Base-by-base conservation (phyloP, 352 stramenopile species). In the Pythium scleroteichum region DNA sequence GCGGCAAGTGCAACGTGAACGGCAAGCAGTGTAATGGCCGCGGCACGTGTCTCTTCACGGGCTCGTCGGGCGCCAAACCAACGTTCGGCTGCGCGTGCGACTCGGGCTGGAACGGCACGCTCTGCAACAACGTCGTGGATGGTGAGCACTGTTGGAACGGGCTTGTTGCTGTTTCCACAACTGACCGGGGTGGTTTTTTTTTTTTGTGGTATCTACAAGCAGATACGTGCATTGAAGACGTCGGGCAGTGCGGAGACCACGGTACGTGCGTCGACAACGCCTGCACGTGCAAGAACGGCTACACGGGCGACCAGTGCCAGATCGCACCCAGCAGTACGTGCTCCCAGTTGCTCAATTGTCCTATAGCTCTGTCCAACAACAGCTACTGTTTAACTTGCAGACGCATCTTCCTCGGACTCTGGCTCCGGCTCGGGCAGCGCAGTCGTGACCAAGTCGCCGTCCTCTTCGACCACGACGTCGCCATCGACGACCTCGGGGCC, bases 1-100 rank as follows among this genome's bases (percentile, higher is more conserved):
- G 80, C 52, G 29, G n/a, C 29, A 47, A 26, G 27, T 58, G 55
- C 14, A 56, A 56, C 23, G 35, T 64, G 17, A 52, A 79, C 38
- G 78, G 78, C 19, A 66, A 74, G 60, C 75, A 86, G 64, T 95
- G 85, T 64, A 92, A 81, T 52, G 82, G 72, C 32, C 78, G 84
- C 35, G 85, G 85, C 22, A 77, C 69, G 24, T 95, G 85, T 58
- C 69, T 70, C 53, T 48, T 87, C 1, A 23, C 62, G 41, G 72
- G 56, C 46, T 58, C 59, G n/a, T 51, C 62, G 7, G 64, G 67
- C 20, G 61, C 62, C 17, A 62, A 40, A 26, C 79, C 85, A 4
- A 65, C 38, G 29, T 93, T 92, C 52, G 44, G 72, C 46, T 95
- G 83, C 48, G 62, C 62, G 14, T 93, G 85, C 59, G 71, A 90